Evolutionary conservation across 371 early-diverging fungal species (phyloP), one percentile per base, ranked within the genome.

Genomic region (Saksenaea vasiformis): DNA sequence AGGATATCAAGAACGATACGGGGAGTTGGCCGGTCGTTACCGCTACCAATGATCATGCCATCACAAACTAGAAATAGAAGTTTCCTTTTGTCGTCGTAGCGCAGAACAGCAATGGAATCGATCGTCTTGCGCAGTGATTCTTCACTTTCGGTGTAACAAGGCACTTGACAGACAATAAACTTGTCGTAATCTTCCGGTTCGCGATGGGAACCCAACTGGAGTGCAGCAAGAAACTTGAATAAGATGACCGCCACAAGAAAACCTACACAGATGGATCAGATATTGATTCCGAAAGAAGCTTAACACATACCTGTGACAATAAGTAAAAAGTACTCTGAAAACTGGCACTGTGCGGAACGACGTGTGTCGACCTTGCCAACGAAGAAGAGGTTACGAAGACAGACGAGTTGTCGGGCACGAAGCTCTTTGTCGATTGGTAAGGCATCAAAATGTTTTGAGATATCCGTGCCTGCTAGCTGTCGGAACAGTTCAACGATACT

Each of bases 81-180:
- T 62, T 92, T 89, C 27, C 88, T 77, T 26, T 87, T 85, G 73
- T 91, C 89, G 36, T 86, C 86, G 61, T 91, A 91, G 19, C 85
- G 76, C 15, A 89, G 73, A 0, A 77, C 67, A 17, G 87, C 83
- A 61, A 93, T 82, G 5, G 92, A 96, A 66, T 98, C 93, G 36
- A 99, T 87, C 0, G 99, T 98, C 59, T 87, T 85, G 60, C 89
- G 83, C 37, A 99, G 83, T 5, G 97, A 97, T 26, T 95, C 96
- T 65, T 93, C 93, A 58, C 92, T 94, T 77, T 99, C 99, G 9
- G 98, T 97, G 77, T 99, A 99, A 83, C 98, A 98, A 3, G 99
- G 98, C 13, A 87, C 85, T 57, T 87, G 86, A 54, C 88, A 87
- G 36, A 98, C 88, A 53, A 93, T 92, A 71, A 98, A 98, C 62